Evolutionary conservation across 164 flowering plant species (phyloP).

Genomic region (Protea cynaroides): DNA sequence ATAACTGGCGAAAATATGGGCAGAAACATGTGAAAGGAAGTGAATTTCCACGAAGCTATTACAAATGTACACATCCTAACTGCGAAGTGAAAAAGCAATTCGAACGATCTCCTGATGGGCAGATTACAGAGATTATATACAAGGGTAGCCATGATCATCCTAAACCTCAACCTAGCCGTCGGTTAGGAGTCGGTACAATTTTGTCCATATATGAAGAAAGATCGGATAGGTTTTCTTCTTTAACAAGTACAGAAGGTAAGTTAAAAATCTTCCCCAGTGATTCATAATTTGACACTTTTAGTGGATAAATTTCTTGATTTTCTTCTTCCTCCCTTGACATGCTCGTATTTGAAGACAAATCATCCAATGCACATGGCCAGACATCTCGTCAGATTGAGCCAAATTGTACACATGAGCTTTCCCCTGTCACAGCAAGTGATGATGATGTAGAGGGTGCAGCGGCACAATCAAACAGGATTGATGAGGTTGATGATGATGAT

Average conservation of each 20-base stretch:
- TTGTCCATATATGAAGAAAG: slow-evolving; percentile 22
- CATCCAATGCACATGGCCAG: slow-evolving; percentile 18
- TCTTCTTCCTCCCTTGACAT: slow-evolving; percentile 6
- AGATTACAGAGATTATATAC: slow-evolving; percentile 44
- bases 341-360: slow-evolving; percentile 26
- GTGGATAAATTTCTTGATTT: slow-evolving; percentile 2
- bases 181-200: slow-evolving; percentile 25
- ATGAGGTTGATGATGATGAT: slow-evolving; percentile 29
- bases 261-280: slow-evolving; percentile 6
- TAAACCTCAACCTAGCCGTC: slow-evolving; percentile 35
- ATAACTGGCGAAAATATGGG: slow-evolving; percentile 79
- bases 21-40: slow-evolving; percentile 73
- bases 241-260: slow-evolving; percentile 33
- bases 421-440: slow-evolving; percentile 22
- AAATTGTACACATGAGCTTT: slow-evolving; percentile 12
- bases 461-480: slow-evolving; percentile 19
- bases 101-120: slow-evolving; percentile 60
- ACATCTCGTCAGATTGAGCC: slow-evolving; percentile 23
- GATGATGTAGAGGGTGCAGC: slow-evolving; percentile 19
- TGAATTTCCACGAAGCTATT: slow-evolving; percentile 61
- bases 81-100: slow-evolving; percentile 65
- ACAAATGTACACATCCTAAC: slow-evolving; percentile 61
- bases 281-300: neutral
- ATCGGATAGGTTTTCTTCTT: slow-evolving; percentile 18
- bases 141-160: slow-evolving; percentile 74